Evolutionary conservation across 495 filamentous ascomycete species (phyloP).

Genomic region (Penicillium egyptiacum): DNA sequence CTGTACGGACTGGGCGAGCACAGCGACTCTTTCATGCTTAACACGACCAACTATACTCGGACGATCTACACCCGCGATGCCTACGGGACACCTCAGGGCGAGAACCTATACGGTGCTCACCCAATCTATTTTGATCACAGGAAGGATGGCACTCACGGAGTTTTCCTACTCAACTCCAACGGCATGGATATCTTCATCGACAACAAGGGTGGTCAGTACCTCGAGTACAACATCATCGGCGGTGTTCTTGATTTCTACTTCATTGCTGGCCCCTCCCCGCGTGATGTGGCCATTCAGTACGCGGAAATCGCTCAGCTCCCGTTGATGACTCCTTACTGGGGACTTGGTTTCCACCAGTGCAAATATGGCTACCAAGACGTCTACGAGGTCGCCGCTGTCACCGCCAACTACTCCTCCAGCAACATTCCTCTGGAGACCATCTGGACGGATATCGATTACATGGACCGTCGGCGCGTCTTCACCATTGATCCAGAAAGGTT

Average conservation of each 20-base stretch:
- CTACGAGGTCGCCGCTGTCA: slow-evolving; percentile 47
- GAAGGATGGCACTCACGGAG: slow-evolving; percentile 56
- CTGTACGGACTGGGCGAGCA: slow-evolving; percentile 57
- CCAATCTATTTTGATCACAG: slow-evolving; percentile 53
- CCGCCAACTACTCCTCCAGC: slow-evolving; percentile 47
- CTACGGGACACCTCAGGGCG: slow-evolving; percentile 21
- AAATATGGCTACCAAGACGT: slow-evolving; percentile 57
- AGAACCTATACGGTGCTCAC: slow-evolving; percentile 55
- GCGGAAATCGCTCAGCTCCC: slow-evolving; percentile 47
- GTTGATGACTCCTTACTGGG: slow-evolving; percentile 54
- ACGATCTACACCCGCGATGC: slow-evolving; percentile 65
- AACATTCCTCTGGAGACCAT: slow-evolving; percentile 60
- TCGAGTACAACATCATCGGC: slow-evolving; percentile 67
- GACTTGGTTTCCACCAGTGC: slow-evolving; percentile 58
- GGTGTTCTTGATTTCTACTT: slow-evolving; percentile 58
- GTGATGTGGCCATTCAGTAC: slow-evolving; percentile 50
- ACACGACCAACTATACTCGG: slow-evolving; percentile 52
- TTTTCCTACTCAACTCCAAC: slow-evolving; percentile 60
- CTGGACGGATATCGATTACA: slow-evolving; percentile 49
- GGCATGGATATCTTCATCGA: slow-evolving; percentile 64
- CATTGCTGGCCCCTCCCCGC: slow-evolving; percentile 50
- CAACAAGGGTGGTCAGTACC: slow-evolving; percentile 49
- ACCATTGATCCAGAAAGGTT: slow-evolving; percentile 27
- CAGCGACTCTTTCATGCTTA: slow-evolving; percentile 49
- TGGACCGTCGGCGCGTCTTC: slow-evolving; percentile 26